Conservation (phyloP, 1,139 yeast species). For the Lodderomyces parapsilosis region DNA sequence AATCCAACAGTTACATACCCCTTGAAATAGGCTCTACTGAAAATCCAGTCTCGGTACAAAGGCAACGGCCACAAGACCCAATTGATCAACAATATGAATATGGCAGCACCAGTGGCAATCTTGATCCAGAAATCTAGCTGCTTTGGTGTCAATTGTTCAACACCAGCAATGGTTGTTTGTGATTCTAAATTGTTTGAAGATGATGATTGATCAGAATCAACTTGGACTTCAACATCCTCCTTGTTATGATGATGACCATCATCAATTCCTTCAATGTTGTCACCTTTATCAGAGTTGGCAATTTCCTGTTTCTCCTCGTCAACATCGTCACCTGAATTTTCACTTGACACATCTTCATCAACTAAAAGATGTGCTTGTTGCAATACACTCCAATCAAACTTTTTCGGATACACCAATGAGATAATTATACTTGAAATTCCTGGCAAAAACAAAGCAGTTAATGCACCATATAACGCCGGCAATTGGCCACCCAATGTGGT, state of each 20-base stretch:
- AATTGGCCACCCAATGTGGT: slow-evolving; percentile 27
- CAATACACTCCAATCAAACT: slow-evolving; percentile 33
- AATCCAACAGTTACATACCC: slow-evolving; percentile 41
- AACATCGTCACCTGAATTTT: slow-evolving; percentile 1
- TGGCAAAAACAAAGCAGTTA: slow-evolving; percentile 32
- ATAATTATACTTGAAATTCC: slow-evolving; percentile 26
- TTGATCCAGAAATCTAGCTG: slow-evolving; percentile 23
- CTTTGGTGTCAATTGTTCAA: slow-evolving; percentile 13
- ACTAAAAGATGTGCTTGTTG: slow-evolving; percentile 22
- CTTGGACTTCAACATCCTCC: slow-evolving; percentile 7
- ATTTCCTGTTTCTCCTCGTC: slow-evolving; percentile 4
- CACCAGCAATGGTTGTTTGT: neutral
- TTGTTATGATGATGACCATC: too few relatives aligned
- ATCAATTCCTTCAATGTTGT: slow-evolving; percentile 9
- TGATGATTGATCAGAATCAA: slow-evolving; percentile 6
- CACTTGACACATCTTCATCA: slow-evolving; percentile 8
- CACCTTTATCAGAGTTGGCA: neutral
- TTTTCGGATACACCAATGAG: slow-evolving; percentile 26
- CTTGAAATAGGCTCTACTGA: slow-evolving; percentile 36
- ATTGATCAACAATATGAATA: slow-evolving; percentile 28
- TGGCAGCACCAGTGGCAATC: slow-evolving; percentile 28
- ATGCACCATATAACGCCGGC: slow-evolving; percentile 32
- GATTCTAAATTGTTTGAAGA: slow-evolving; percentile 4
- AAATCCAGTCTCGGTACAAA: slow-evolving; percentile 44
- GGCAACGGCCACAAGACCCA: slow-evolving; percentile 50